These are phyloP conservation scores for Neurospora sublineolata DNA, from an alignment of 495 filamentous ascomycete species.

Conservation along the genomic window DNA sequence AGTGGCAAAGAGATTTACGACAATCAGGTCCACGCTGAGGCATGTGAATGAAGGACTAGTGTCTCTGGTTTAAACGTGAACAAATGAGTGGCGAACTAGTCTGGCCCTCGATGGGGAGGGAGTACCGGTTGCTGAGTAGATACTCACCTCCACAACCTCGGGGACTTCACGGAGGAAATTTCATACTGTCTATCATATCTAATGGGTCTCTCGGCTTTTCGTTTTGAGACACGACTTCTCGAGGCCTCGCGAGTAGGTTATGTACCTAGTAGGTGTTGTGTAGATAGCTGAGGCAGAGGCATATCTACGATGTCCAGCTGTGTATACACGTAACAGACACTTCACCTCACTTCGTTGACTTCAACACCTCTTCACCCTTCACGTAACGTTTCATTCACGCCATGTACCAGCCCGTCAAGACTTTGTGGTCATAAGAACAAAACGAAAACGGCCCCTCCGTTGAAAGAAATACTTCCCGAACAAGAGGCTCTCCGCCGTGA, in stretches of 20 bases:
- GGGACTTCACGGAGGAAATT: not conserved
- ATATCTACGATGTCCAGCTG: not conserved
- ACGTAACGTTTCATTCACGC: not conserved
- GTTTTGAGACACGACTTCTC: not conserved
- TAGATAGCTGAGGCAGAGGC: not conserved
- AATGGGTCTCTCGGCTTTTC: not conserved
- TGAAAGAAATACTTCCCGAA: not conserved
- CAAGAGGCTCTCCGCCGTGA: not conserved
- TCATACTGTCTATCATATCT: not conserved
- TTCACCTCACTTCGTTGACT: not conserved
- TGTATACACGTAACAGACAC: not conserved
- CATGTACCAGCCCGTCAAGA: not conserved
- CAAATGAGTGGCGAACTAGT: not conserved
- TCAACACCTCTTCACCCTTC: not conserved
- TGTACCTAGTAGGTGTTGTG: not conserved
- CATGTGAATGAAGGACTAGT: not conserved
- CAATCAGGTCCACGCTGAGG: not conserved
- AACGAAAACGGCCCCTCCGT: not conserved
- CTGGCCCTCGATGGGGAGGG: not conserved
- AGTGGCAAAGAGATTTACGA: not conserved
- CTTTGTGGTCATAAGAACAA: not conserved
- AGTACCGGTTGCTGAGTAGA: not conserved
- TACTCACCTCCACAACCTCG: not conserved
- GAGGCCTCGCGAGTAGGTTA: not conserved
- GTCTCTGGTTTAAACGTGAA: not conserved